phyloP scores from a whole-genome alignment of 345 rosid species.

The Pistacia vera region DNA sequence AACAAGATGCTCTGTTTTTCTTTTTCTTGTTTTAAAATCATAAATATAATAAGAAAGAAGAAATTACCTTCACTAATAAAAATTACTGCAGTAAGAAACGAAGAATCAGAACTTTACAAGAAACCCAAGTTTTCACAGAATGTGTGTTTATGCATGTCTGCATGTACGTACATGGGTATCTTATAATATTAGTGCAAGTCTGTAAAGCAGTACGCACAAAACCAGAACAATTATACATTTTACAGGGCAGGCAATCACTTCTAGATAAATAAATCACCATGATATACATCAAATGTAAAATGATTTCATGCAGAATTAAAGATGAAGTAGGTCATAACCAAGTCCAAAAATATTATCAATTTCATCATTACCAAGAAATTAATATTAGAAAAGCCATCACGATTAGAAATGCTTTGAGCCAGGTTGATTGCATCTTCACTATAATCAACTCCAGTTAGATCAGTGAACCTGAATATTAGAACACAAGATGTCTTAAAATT shows the following conservation, averaged over 20 bases:
- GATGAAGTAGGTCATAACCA: neutral
- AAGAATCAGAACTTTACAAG: too few species aligned
- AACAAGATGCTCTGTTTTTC: neutral
- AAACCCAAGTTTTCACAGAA: too few species aligned
- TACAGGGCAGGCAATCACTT: constrained; percentile 7
- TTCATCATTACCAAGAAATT: constrained; percentile 69
- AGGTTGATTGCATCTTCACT: constrained; percentile 93
- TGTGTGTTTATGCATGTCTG: too few species aligned
- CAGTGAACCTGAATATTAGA: constrained; percentile 71
- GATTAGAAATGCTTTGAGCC: constrained; percentile 76
- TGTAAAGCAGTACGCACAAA: neutral
- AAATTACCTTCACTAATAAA: neutral
- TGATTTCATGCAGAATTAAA: neutral
- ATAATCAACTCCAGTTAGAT: constrained; percentile 87
- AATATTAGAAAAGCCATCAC: constrained; percentile 76
- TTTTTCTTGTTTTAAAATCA: too few species aligned
- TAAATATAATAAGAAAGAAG: neutral
- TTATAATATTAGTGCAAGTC: neutral
- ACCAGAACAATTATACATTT: constrained; percentile 10
- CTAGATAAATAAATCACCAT: neutral
- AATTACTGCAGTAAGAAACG: too few species aligned
- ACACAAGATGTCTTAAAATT: neutral
- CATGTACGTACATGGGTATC: neutral
- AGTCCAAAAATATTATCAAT: constrained; percentile 1
- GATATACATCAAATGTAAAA: neutral